Base-by-base conservation (phyloP, 163 green algal species). In the Chlorella variabilis region DNA sequence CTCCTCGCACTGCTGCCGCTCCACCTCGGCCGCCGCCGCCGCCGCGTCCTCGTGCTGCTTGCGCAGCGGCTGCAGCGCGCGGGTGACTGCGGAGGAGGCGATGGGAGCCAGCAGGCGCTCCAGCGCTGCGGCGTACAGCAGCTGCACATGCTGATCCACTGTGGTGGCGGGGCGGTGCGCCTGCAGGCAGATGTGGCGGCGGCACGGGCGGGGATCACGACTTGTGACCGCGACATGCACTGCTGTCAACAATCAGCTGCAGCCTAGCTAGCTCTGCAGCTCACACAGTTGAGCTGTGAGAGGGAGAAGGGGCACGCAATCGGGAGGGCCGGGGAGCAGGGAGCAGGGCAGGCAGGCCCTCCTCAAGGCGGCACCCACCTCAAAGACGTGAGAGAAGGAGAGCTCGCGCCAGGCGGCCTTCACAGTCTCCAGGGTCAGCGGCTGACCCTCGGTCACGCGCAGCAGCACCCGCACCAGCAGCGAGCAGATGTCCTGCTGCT, bases 401-500 rank as follows among this genome's bases (percentile, higher is more conserved):
- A 82, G 70, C 61, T 83, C 33, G 8, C 41, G 77, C 81, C 81
- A 86, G 29, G 34, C 62, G 11, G 31, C 42, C 54, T 86, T 86
- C 3, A 86, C 70, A 11, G 65, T 82, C 20, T 58, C 70, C 54
- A 86, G 58, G 18, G 20, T 29, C 41, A 78, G 58, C 41, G 21
- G 23, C 58, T 71, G 25, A 33, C 78, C 78, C 23, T 42, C 15
- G 7, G 41, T 27, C 69, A 78, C 33, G 4, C 78, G 69, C 69
- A 84, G 45, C 31, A 84, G 49, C 36, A 84, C 69, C 0, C 67
- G 61, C 41, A 78, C 42, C 36, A 84, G 58, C 63, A 84, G 78
- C 33, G 48, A 59, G 48, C 48, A 66, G 13, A 78, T 41, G 58
- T 84, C 78, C 42, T 74, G 78, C 87, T 94, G 90, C 29, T 93